Evolutionary conservation across 805 yeast species (phyloP).

Genomic region (Starmerella cellae): DNA sequence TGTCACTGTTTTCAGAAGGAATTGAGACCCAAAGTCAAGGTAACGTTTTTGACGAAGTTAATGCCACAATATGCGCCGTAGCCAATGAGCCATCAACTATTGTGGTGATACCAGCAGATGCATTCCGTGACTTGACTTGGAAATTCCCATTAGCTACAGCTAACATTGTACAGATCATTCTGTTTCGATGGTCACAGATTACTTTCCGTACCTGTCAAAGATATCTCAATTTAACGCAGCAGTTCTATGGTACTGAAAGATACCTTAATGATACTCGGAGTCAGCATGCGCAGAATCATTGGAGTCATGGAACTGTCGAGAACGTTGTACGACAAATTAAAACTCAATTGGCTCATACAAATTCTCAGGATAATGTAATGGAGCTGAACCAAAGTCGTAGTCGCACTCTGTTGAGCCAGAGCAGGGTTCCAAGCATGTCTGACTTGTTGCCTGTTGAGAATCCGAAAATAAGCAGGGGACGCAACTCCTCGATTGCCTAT

Average conservation of each 20-base stretch:
- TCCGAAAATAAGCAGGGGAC: too few relatives aligned
- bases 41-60: slow-evolving; percentile 18
- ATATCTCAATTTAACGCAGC: slow-evolving; percentile 72
- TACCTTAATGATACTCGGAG: slow-evolving; percentile 35
- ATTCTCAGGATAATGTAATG: slow-evolving; percentile 1
- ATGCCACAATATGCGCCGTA: slow-evolving; percentile 46
- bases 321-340: neutral
- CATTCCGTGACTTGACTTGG: slow-evolving; percentile 56
- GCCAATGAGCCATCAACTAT: slow-evolving; percentile 69
- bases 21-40: slow-evolving; percentile 20
- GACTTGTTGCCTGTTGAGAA: too few relatives aligned
- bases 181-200: slow-evolving; percentile 75
- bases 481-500: too few relatives aligned
- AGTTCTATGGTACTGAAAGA: slow-evolving; percentile 64
- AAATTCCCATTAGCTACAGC: slow-evolving; percentile 83
- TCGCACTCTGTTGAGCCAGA: too few relatives aligned
- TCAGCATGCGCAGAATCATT: neutral
- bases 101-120: slow-evolving; percentile 78
- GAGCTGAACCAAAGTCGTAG: slow-evolving; percentile 1
- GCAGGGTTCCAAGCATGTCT: too few relatives aligned
- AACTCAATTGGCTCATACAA: neutral
- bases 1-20: slow-evolving; percentile 54
- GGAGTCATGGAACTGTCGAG: neutral
- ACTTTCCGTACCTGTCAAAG: slow-evolving; percentile 82
- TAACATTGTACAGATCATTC: slow-evolving; percentile 84